Evolutionary conservation across 495 filamentous ascomycete species (phyloP).

Genomic region (Aspergillus avenaceus): DNA sequence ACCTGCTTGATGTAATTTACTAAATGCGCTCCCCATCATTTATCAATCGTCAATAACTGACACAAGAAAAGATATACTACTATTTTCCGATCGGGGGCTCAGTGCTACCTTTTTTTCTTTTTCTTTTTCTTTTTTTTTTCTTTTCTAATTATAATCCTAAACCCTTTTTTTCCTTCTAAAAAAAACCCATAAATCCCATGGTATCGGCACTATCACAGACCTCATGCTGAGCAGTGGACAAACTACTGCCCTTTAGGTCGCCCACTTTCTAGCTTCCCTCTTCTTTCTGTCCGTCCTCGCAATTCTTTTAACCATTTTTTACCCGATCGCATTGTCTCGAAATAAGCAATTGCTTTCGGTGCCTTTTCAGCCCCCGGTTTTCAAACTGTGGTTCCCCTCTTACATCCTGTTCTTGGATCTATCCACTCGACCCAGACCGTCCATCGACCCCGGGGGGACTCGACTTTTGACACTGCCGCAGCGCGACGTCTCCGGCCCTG

Average conservation of each 20-base stretch:
- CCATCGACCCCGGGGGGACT: conserved; percentile 1
- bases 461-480: conserved; percentile 1
- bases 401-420: neutral
- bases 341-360: neutral
- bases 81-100: too few relatives aligned
- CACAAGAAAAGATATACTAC: too few relatives aligned
- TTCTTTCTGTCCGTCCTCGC: neutral
- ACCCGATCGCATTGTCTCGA: neutral
- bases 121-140: too few relatives aligned
- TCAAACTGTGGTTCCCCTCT: neutral
- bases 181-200: neutral
- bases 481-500: neutral
- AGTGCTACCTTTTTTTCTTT: too few relatives aligned
- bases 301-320: neutral
- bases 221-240: neutral
- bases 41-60: too few relatives aligned
- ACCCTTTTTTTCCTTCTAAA: neutral
- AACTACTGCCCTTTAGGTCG: conserved; percentile 2
- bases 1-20: too few relatives aligned
- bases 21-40: too few relatives aligned
- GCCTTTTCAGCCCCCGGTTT: neutral
- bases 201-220: neutral
- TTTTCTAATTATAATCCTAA: too few relatives aligned
- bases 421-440: neutral
- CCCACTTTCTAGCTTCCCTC: conserved; percentile 2